These are phyloP conservation scores for Protomyces inouyei DNA, from an alignment of 1,139 yeast species.

Conservation along the genomic window DNA sequence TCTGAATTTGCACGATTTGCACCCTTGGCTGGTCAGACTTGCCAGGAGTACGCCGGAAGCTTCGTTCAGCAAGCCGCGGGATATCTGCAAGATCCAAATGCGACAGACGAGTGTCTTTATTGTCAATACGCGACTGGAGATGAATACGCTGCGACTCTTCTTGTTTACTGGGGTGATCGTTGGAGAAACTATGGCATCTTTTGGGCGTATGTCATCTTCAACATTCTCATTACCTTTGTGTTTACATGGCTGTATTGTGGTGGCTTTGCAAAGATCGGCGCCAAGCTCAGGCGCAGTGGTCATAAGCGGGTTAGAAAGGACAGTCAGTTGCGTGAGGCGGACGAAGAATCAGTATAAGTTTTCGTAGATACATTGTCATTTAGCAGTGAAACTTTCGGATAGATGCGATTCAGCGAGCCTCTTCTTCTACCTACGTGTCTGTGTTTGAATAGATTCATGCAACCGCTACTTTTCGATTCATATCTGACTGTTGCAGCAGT, in stretches of 20 bases:
- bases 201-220: conserved; percentile 48
- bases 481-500: too few relatives aligned
- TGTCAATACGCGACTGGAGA: conserved; percentile 55
- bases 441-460: too few relatives aligned
- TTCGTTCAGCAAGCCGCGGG: conserved; percentile 47
- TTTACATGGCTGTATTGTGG: conserved; percentile 15
- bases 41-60: conserved; percentile 49
- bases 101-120: conserved; percentile 55
- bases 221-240: conserved; percentile 36
- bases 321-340: not conserved
- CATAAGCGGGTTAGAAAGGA: not conserved
- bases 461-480: too few relatives aligned
- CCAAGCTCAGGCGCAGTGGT: not conserved
- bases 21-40: conserved; percentile 59
- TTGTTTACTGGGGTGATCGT: conserved; percentile 47
- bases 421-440: too few relatives aligned
- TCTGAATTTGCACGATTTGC: conserved; percentile 51
- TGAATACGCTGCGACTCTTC: conserved; percentile 48
- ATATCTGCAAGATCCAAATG: conserved; percentile 51
- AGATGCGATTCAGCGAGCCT: too few relatives aligned
- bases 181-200: conserved; percentile 62
- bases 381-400: too few relatives aligned
- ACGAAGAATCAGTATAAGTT: not conserved
- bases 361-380: too few relatives aligned
- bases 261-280: conserved; percentile 1